A percentile compares a stretch with the other conserved stretches of the same genome.
These are phyloP conservation scores for Parsonsia alboflavescens DNA, from an alignment of 257 asterid genomes.

Conservation along the genomic window DNA sequence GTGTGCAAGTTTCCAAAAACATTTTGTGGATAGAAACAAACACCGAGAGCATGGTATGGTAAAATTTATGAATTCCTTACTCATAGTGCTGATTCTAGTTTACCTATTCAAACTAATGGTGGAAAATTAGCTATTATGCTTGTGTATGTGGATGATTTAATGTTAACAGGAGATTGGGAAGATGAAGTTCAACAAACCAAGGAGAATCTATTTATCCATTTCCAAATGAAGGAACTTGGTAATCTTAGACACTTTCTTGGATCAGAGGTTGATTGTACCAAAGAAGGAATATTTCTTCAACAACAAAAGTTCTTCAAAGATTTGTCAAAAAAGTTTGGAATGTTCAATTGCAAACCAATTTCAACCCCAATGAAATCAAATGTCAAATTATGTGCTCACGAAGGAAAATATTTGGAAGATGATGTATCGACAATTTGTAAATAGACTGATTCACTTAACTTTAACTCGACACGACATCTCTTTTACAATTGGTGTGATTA, in stretches of 20 bases:
- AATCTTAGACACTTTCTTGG: too few species aligned
- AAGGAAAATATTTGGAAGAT: too few species aligned
- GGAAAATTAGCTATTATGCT: neutral
- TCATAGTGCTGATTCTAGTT: neutral
- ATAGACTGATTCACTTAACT: too few species aligned
- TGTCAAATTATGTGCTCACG: too few species aligned
- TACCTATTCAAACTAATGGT: neutral
- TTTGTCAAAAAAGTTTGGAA: too few species aligned
- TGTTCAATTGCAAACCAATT: neutral
- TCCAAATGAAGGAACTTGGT: neutral
- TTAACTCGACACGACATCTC: too few species aligned
- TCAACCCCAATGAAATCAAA: neutral
- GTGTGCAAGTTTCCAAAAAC: neutral
- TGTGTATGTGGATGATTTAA: neutral
- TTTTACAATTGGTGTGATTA: too few species aligned
- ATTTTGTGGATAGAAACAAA: neutral
- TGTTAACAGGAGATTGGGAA: neutral
- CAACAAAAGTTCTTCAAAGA: neutral
- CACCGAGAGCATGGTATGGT: conserved; percentile 1
- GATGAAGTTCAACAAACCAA: neutral
- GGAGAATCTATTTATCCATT: neutral
- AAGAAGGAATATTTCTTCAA: too few species aligned
- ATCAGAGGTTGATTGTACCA: too few species aligned
- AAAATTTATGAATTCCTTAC: conserved; percentile 8
- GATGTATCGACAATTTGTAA: too few species aligned